These are phyloP conservation scores for Aquilaria malaccensis DNA, from an alignment of 345 rosid genomes.

Conservation along the genomic window DNA sequence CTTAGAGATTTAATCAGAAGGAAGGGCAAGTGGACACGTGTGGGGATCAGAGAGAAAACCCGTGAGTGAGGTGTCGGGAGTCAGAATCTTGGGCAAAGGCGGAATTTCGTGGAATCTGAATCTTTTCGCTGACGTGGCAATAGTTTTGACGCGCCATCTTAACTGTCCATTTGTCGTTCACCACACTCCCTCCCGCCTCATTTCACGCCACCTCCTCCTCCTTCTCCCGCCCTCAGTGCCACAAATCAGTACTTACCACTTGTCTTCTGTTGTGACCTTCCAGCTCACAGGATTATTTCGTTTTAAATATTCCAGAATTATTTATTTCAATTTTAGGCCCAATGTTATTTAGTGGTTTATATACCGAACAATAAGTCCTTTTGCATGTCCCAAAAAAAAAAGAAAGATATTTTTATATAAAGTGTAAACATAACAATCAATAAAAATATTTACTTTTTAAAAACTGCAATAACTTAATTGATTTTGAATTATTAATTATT, in stretches of 20 bases:
- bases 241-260: not conserved
- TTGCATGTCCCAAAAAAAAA: no score
- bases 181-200: slow-evolving; percentile 14
- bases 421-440: no score
- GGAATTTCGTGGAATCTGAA: slow-evolving; percentile 2
- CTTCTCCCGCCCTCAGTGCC: slow-evolving; percentile 12
- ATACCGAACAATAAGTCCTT: no score
- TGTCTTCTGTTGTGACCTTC: slow-evolving; percentile 10
- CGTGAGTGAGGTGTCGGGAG: not conserved
- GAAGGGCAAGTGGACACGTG: no score
- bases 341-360: slow-evolving; percentile 1
- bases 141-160: slow-evolving; percentile 11
- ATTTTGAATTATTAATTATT: no score
- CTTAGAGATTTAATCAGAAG: no score
- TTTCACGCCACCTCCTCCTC: slow-evolving; percentile 12
- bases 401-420: no score
- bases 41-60: not conserved
- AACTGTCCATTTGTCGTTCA: slow-evolving; percentile 8
- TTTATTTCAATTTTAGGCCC: slow-evolving; percentile 4
- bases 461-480: no score
- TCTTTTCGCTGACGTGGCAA: slow-evolving; percentile 15
- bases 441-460: no score
- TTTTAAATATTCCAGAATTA: no score
- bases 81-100: not conserved
- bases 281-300: slow-evolving; percentile 7